Conservation (phyloP, 1,284 basidiomycete species). For the Malassezia caprae region DNA sequence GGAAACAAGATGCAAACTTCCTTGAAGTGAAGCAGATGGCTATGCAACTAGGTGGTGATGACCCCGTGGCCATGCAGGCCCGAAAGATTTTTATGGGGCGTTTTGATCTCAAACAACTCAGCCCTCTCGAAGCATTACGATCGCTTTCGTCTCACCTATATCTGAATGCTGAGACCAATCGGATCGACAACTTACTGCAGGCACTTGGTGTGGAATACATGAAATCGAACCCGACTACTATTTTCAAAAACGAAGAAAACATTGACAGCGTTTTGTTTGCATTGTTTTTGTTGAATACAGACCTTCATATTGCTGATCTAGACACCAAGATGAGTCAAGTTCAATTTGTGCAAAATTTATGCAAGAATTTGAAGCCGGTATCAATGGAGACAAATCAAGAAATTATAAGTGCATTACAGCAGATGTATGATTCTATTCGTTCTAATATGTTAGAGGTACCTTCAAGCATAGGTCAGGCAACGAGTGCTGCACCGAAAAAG, state of each 20-base stretch:
- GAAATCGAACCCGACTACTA: conserved; percentile 70
- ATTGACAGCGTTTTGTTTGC: conserved; percentile 90
- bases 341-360: conserved; percentile 86
- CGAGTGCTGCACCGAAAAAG: neutral
- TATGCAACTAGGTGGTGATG: neutral
- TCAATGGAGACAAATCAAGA: neutral
- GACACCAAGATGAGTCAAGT: conserved; percentile 77
- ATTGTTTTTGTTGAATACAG: conserved; percentile 86
- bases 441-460: neutral
- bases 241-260: conserved; percentile 72
- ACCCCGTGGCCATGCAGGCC: conserved; percentile 45
- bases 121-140: conserved; percentile 81
- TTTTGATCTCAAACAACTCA: conserved; percentile 73
- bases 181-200: conserved; percentile 88
- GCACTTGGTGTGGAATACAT: conserved; percentile 80
- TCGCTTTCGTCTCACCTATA: conserved; percentile 80
- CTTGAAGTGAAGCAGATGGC: neutral
- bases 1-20: neutral
- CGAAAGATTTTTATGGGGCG: conserved; percentile 71
- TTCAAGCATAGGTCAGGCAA: neutral
- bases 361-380: conserved; percentile 58
- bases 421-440: neutral
- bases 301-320: conserved; percentile 87
- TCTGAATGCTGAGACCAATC: conserved; percentile 91
- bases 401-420: neutral